Evolutionary conservation across 805 yeast genomes (phyloP).

Genomic region (Candida yuanshanica): DNA sequence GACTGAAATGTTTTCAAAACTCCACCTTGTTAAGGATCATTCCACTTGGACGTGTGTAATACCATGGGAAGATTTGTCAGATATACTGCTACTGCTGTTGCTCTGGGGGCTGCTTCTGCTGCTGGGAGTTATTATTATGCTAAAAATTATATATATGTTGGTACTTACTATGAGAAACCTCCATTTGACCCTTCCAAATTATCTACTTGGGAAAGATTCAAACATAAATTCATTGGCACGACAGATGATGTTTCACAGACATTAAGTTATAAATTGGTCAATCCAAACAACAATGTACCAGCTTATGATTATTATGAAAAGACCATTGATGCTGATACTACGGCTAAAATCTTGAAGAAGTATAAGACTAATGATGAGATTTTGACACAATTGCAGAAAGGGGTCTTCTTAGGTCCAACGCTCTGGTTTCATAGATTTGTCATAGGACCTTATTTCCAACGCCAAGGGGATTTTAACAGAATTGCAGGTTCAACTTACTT

Average conservation of each 20-base stretch:
- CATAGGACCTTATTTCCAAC: conserved; percentile 15
- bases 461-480: conserved; percentile 8
- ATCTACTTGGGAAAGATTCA: neutral
- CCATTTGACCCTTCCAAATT: neutral
- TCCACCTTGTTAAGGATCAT: neutral
- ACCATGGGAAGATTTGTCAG: neutral
- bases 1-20: neutral
- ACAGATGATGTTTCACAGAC: conserved; percentile 55
- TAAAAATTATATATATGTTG: conserved; percentile 4
- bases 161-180: conserved; percentile 17
- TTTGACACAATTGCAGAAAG: conserved; percentile 16
- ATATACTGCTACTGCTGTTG: neutral
- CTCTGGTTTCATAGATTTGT: conserved; percentile 19
- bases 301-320: conserved; percentile 1
- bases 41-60: neutral
- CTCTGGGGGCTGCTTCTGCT: neutral
- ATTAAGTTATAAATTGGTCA: conserved; percentile 35
- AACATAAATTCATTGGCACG: conserved; percentile 24
- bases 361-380: conserved; percentile 19
- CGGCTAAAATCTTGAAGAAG: conserved; percentile 10
- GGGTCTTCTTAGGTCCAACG: conserved; percentile 19
- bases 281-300: conserved; percentile 22
- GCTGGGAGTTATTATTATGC: neutral
- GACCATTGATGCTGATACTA: conserved; percentile 36
- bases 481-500: conserved; percentile 15